Conservation (phyloP, 2,329 filamentous ascomycete species). For the Arthrobotrys sphaeroides region DNA sequence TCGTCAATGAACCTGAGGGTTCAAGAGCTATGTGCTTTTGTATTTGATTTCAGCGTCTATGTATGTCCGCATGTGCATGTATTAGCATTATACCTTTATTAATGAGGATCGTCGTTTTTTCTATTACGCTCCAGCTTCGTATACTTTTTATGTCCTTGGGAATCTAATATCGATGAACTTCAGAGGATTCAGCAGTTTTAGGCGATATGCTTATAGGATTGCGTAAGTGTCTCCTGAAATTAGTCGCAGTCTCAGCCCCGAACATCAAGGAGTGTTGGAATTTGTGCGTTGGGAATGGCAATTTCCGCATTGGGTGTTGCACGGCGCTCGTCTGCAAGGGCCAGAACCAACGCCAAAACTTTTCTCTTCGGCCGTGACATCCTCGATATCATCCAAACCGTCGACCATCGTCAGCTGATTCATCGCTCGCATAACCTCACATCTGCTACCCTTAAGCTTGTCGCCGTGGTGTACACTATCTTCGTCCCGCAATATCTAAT, state of each 20-base stretch:
- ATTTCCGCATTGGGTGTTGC: conserved; percentile 29
- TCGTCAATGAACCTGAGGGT: neutral
- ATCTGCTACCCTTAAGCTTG: neutral
- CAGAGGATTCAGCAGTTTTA: no score
- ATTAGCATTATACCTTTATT: conserved; percentile 22
- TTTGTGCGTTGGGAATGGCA: conserved; percentile 25
- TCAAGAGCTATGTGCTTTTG: neutral
- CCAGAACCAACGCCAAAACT: conserved; percentile 12
- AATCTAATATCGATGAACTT: neutral
- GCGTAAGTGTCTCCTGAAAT: neutral
- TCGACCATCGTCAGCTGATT: neutral
- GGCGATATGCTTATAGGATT: no score
- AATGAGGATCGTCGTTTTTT: neutral
- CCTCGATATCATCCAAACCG: neutral
- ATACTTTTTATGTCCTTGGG: neutral
- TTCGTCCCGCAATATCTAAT: neutral
- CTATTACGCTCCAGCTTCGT: neutral
- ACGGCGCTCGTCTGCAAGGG: conserved; percentile 10
- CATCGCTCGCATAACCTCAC: neutral
- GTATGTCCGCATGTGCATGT: conserved; percentile 23
- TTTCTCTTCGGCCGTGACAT: conserved; percentile 12
- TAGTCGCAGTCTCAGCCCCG: neutral
- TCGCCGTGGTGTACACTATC: neutral
- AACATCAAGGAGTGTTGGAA: neutral
- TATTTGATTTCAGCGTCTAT: neutral